Percentiles rank a stretch among this genome's conserved stretches.
phyloP scores from a whole-genome alignment of 805 yeast species.

The Torulaspora microellipsoides region DNA sequence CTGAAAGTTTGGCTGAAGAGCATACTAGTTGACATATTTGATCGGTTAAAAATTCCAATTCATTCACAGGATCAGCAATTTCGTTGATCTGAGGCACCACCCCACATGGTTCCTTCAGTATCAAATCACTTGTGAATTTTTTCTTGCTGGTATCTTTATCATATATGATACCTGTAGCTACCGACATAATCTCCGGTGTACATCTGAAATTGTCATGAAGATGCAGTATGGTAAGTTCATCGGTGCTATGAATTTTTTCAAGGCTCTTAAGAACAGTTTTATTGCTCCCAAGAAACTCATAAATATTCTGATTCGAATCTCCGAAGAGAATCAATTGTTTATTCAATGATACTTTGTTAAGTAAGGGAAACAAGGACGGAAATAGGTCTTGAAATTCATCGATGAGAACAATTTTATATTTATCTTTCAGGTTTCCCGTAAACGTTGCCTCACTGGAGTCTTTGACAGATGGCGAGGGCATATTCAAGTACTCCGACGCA shows the following conservation, averaged over 20 bases:
- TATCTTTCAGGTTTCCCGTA: slow-evolving; percentile 12
- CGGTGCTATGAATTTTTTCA: slow-evolving; percentile 12
- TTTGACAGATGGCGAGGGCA: not conserved
- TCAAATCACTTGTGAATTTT: slow-evolving; percentile 2
- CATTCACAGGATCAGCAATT: slow-evolving; percentile 17
- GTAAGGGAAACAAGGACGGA: slow-evolving; percentile 43
- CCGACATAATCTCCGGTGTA: slow-evolving; percentile 50
- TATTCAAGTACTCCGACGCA: slow-evolving; percentile 19
- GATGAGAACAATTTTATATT: slow-evolving; percentile 45
- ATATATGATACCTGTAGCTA: slow-evolving; percentile 35
- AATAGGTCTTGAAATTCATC: slow-evolving; percentile 77
- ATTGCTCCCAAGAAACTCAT: slow-evolving; percentile 57
- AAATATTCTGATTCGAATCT: slow-evolving; percentile 67
- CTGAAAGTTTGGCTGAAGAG: slow-evolving; percentile 27
- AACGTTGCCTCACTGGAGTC: slow-evolving; percentile 3
- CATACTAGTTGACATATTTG: slow-evolving; percentile 25
- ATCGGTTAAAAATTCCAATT: slow-evolving; percentile 20
- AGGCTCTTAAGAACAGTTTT: slow-evolving; percentile 33
- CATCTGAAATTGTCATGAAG: slow-evolving; percentile 56
- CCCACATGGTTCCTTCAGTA: slow-evolving; percentile 16
- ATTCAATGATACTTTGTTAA: slow-evolving; percentile 35
- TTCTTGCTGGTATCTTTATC: not conserved
- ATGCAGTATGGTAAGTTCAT: slow-evolving; percentile 29
- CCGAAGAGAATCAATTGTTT: slow-evolving; percentile 66
- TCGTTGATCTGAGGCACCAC: slow-evolving; percentile 16